A percentile compares a stretch with the other conserved stretches of the same genome.
phyloP scores from a whole-genome alignment of 2,329 filamentous ascomycete genomes.

The Fusarium sp. region DNA sequence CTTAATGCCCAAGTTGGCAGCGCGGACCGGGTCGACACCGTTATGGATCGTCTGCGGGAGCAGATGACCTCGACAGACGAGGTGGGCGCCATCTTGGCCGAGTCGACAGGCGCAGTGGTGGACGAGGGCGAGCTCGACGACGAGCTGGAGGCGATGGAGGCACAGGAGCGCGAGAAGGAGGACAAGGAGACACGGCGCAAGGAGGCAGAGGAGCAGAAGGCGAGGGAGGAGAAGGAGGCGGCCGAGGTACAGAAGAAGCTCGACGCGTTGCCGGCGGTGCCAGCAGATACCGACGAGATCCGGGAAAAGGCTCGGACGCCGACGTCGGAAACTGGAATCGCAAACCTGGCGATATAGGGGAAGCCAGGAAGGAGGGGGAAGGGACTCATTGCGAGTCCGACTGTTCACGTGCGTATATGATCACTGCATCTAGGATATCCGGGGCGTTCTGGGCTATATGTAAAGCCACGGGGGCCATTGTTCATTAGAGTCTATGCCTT shows the following conservation, averaged over 20 bases:
- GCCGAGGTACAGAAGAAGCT: slow-evolving; percentile 65
- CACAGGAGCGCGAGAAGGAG: slow-evolving; percentile 66
- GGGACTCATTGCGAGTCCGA: slow-evolving; percentile 5
- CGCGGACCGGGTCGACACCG: slow-evolving; percentile 77
- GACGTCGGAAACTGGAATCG: slow-evolving; percentile 55
- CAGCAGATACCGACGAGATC: slow-evolving; percentile 50
- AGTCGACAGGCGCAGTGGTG: slow-evolving; percentile 64
- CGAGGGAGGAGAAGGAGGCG: slow-evolving; percentile 57
- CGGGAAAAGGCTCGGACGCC: slow-evolving; percentile 45
- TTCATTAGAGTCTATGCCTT: slow-evolving; percentile 34
- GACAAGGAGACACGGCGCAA: slow-evolving; percentile 60
- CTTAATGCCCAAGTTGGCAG: slow-evolving; percentile 85
- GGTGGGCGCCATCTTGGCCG: slow-evolving; percentile 80
- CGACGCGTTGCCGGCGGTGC: slow-evolving; percentile 60
- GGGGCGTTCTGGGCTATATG: slow-evolving; percentile 29
- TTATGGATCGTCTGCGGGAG: slow-evolving; percentile 80
- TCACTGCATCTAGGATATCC: slow-evolving; percentile 29
- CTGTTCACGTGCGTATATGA: slow-evolving; percentile 31
- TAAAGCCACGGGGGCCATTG: slow-evolving; percentile 24
- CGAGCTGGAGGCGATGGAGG: slow-evolving; percentile 83
- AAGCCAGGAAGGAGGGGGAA: slow-evolving; percentile 43
- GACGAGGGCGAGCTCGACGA: slow-evolving; percentile 90
- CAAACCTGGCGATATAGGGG: slow-evolving; percentile 45
- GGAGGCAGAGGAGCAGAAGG: slow-evolving; percentile 55
- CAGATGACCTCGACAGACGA: slow-evolving; percentile 88